Percentiles rank a stretch among this genome's conserved stretches.
phyloP scores from a whole-genome alignment of 805 yeast genomes.

The Ogataea zsoltii region DNA sequence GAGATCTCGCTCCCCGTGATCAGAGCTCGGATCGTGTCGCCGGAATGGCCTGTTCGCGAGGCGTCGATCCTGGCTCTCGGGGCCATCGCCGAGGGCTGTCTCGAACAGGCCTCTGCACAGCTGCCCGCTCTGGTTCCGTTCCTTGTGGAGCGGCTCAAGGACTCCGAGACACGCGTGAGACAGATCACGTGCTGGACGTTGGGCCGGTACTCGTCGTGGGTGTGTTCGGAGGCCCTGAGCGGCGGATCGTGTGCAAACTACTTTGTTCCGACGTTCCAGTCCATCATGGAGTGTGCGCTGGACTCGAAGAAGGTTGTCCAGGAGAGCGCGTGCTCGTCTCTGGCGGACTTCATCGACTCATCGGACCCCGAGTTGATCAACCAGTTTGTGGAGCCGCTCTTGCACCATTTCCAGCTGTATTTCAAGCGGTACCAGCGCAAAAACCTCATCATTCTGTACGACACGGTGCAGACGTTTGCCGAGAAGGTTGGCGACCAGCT shows the following conservation, averaged over 20 bases:
- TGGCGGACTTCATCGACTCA: slow-evolving; percentile 79
- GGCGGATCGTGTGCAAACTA: slow-evolving; percentile 65
- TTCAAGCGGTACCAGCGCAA: slow-evolving; percentile 78
- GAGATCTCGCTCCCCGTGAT: slow-evolving; percentile 70
- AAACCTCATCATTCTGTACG: slow-evolving; percentile 80
- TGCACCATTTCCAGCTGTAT: slow-evolving; percentile 71
- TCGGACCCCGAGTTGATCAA: slow-evolving; percentile 63
- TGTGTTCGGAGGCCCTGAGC: slow-evolving; percentile 63
- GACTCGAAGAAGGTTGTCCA: slow-evolving; percentile 93
- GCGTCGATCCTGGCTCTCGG: slow-evolving; percentile 94
- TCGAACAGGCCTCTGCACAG: slow-evolving; percentile 66
- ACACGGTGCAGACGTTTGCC: slow-evolving; percentile 86
- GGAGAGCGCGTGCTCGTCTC: slow-evolving; percentile 87
- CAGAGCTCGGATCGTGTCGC: slow-evolving; percentile 65
- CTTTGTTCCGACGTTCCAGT: slow-evolving; percentile 74
- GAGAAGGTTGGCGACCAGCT: slow-evolving; percentile 68
- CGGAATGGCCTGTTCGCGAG: slow-evolving; percentile 87
- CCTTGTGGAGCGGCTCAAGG: slow-evolving; percentile 75
- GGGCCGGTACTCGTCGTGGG: slow-evolving; percentile 83
- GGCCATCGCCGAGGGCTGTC: slow-evolving; percentile 89
- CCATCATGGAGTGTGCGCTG: slow-evolving; percentile 71
- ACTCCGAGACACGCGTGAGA: slow-evolving; percentile 79
- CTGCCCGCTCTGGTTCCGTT: slow-evolving; percentile 83
- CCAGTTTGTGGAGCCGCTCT: slow-evolving; percentile 63
- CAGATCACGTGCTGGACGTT: slow-evolving; percentile 96